A percentile compares a stretch with the other conserved stretches of the same genome.
Conservation (phyloP, 2,329 filamentous ascomycete genomes). For the Chaetomiaceae sp. region DNA sequence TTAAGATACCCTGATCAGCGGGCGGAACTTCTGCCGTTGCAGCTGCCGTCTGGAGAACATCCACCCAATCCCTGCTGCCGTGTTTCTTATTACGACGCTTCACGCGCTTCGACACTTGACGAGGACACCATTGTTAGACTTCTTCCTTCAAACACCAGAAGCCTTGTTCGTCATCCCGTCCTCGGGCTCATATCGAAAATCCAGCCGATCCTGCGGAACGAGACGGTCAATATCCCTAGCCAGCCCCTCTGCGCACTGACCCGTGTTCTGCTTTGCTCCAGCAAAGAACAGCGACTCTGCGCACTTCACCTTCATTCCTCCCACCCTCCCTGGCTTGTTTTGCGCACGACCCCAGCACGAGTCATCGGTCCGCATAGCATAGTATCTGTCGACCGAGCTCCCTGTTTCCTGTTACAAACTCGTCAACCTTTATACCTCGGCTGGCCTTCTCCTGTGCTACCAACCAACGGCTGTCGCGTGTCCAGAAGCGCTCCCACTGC, state of each 20-base stretch:
- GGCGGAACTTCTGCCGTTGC: not conserved
- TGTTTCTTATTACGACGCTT: conserved; percentile 6
- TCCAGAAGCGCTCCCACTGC: too few species aligned
- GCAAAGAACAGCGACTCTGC: not conserved
- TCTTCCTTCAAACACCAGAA: not conserved
- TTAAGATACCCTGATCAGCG: not conserved
- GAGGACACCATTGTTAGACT: not conserved
- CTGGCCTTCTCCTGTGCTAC: not conserved
- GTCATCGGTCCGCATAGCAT: not conserved
- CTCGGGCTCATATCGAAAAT: too few species aligned
- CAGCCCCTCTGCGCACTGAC: not conserved
- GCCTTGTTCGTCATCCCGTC: not conserved
- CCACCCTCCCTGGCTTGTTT: not conserved
- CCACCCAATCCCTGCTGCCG: not conserved
- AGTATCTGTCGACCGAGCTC: not conserved
- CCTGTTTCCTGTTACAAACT: not conserved
- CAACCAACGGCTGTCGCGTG: not conserved
- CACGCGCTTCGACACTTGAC: not conserved
- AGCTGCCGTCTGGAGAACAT: not conserved
- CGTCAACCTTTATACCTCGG: not conserved
- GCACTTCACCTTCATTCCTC: not conserved
- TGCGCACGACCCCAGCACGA: not conserved
- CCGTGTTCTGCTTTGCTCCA: not conserved
- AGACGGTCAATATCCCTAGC: too few species aligned
- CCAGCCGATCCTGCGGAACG: not conserved